A percentile compares a stretch with the other conserved stretches of the same genome.
Evolutionary conservation across 331 rosid species (phyloP).

Genomic region (Malus hybrid): DNA sequence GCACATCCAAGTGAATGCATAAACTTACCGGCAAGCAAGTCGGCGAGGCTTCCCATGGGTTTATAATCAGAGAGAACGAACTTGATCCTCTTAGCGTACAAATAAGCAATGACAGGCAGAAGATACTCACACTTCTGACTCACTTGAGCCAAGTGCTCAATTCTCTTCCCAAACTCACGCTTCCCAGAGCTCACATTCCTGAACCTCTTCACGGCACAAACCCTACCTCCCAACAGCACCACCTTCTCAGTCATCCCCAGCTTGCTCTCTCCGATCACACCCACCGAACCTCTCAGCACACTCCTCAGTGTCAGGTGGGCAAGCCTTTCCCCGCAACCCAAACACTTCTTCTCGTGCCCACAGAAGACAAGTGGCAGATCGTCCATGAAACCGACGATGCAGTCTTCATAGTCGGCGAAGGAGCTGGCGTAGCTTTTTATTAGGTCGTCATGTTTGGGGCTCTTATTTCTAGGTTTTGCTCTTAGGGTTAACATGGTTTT

Average conservation of each 20-base stretch:
- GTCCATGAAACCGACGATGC: conserved; percentile 25
- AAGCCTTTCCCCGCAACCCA: neutral
- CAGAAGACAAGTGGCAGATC: conserved; percentile 16
- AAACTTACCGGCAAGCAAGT: conserved; percentile 18
- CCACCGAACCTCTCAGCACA: conserved; percentile 24
- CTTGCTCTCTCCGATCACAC: conserved; percentile 23
- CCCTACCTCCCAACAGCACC: conserved; percentile 15
- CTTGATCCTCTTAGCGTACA: conserved; percentile 27
- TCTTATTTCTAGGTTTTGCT: conserved; percentile 11
- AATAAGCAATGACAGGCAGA: conserved; percentile 14
- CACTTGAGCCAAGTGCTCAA: conserved; percentile 10
- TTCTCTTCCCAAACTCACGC: conserved; percentile 19
- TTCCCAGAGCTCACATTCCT: conserved; percentile 5
- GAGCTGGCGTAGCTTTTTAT: conserved; percentile 1
- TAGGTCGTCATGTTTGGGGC: neutral
- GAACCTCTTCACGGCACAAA: conserved; percentile 22
- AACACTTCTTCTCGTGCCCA: conserved; percentile 2
- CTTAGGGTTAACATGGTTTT: conserved; percentile 10
- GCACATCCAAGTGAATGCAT: neutral
- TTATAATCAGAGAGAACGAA: conserved; percentile 17
- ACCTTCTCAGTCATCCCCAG: conserved; percentile 27
- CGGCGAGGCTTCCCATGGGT: conserved; percentile 29
- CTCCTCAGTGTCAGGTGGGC: conserved; percentile 12
- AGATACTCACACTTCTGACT: conserved; percentile 5
- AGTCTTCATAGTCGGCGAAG: conserved; percentile 19